Base-by-base conservation (phyloP, 1,284 basidiomycete genomes). In the Vanrija pseudolonga region DNA sequence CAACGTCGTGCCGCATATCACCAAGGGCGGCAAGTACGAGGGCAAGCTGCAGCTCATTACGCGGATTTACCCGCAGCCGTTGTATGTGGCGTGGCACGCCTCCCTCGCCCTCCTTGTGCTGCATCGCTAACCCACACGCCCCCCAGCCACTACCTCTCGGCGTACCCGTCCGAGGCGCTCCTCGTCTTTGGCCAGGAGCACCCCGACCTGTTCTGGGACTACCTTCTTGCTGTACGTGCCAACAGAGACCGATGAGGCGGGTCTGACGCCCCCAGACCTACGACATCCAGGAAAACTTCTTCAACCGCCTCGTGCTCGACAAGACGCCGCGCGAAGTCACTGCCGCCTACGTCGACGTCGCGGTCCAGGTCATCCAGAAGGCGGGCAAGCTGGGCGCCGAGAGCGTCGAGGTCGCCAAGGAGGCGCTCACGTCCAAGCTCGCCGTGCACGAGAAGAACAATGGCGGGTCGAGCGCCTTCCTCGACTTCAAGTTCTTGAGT, bases 31-130 rank as follows among this genome's bases (percentile, higher is more conserved):
- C 15, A 80, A 82, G 68, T 91, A 90, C 72, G 79, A 82, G 9
- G 86, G 85, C 39, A 87, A 88, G 73, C 84, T 93, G 55, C 88
- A 89, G 74, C 78, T 87, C 41, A 85, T 95, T 65, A 78, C 90
- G 60, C 80, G 93, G 47, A 82, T 84, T 26, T 90, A 94, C 65
- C 86, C 90, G 36, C 93, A 81, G 66, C 79, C 80, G 1, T 82
- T 80, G 79, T 79, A 69, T 55, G 73, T 62, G 15, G 20, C 12
- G 22, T 2, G 22, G 14, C 41, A 14, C 19, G 3, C 22, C 22
- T 43, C 9, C 14, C 20, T 14, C 45, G 5, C 8, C 14, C 9
- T 36, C 45, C n/a, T n/a, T n/a, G 32, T 12, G 32, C 32, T 26
- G 14, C 6, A 12, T 14, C 3, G 39, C 57, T 59, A 36, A 60